A percentile compares a stretch with the other conserved stretches of the same genome.
phyloP scores from a whole-genome alignment of 495 filamentous ascomycete species.

The Penicillium bovifimosum region DNA sequence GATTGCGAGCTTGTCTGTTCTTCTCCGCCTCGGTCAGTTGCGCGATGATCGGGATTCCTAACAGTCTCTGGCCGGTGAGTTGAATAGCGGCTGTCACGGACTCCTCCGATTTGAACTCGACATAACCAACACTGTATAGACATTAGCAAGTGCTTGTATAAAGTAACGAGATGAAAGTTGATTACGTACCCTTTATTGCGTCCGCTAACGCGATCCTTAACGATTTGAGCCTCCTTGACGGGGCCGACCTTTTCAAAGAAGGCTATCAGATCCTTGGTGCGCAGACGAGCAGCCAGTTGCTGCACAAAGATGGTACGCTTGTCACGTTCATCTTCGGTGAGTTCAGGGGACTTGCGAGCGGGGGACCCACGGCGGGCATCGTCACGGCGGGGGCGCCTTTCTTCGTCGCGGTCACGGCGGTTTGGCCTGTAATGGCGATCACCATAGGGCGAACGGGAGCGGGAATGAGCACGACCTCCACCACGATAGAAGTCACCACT shows the following conservation, averaged over 20 bases:
- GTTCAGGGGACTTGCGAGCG: constrained; percentile 53
- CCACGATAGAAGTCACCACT: constrained; percentile 73
- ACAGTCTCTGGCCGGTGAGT: constrained; percentile 96
- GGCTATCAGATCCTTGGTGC: constrained; percentile 84
- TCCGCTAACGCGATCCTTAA: constrained; percentile 96
- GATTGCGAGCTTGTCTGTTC: constrained; percentile 90
- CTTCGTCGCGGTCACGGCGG: constrained; percentile 21
- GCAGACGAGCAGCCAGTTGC: constrained; percentile 87
- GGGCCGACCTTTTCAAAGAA: constrained; percentile 97
- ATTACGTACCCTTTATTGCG: constrained; percentile 88
- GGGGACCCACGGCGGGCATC: constrained; percentile 51
- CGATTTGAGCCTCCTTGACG: constrained; percentile 97
- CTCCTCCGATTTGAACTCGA: constrained; percentile 97
- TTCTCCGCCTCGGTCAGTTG: constrained; percentile 99
- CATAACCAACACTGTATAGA: constrained; percentile 81
- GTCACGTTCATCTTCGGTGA: constrained; percentile 94
- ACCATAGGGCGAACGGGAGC: constrained; percentile 69
- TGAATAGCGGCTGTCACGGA: constrained; percentile 91
- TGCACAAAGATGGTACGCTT: constrained; percentile 96
- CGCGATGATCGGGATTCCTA: constrained; percentile 98
- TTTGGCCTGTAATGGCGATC: constrained; percentile 73
- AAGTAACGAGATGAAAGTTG: not conserved
- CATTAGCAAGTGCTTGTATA: constrained; percentile 4
- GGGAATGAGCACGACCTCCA: constrained; percentile 60
- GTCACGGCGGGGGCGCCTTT: constrained; percentile 40